These are phyloP conservation scores for Tylopilus rubrobrunneus DNA, from an alignment of 768 basidiomycete species.

Conservation along the genomic window DNA sequence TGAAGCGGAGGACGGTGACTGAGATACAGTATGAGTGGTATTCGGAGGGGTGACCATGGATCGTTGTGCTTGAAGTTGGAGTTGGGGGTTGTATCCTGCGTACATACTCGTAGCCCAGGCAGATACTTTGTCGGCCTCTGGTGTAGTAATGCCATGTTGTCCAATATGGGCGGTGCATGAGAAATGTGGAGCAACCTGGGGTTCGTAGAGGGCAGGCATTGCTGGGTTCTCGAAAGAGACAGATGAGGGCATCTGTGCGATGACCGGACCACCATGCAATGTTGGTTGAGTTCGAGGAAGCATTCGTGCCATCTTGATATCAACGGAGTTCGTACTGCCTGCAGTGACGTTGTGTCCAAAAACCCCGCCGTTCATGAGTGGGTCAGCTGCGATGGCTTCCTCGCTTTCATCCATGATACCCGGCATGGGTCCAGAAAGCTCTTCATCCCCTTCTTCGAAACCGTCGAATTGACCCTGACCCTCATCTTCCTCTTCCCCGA, in stretches of 20 bases:
- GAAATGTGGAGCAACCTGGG: constrained; percentile 33
- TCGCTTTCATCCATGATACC: constrained; percentile 30
- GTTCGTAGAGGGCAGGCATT: constrained; percentile 43
- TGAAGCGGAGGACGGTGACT: constrained; percentile 10
- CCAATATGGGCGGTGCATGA: constrained; percentile 15
- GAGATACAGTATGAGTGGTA: constrained; percentile 33
- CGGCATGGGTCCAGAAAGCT: constrained; percentile 27
- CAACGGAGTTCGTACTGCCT: constrained; percentile 31
- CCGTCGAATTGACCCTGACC: constrained; percentile 35
- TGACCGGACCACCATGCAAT: constrained; percentile 38
- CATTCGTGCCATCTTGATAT: constrained; percentile 24
- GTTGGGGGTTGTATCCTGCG: constrained; percentile 22
- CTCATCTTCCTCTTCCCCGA: constrained; percentile 57
- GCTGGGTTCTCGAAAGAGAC: constrained; percentile 53
- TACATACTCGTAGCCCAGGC: constrained; percentile 31
- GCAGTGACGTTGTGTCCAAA: constrained; percentile 28
- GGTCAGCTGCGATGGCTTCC: constrained; percentile 25
- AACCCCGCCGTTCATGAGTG: constrained; percentile 31
- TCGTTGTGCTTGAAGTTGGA: constrained; percentile 32
- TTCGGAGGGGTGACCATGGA: constrained; percentile 42
- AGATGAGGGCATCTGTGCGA: constrained; percentile 40
- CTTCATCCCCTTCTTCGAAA: constrained; percentile 43
- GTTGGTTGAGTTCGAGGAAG: constrained; percentile 19
- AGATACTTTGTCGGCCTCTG: constrained; percentile 27
- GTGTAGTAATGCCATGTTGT: constrained; percentile 17